Evolutionary conservation across 257 asterid genomes (phyloP), one percentile per base, ranked within the genome.

Genomic region (Jasminum sambac): DNA sequence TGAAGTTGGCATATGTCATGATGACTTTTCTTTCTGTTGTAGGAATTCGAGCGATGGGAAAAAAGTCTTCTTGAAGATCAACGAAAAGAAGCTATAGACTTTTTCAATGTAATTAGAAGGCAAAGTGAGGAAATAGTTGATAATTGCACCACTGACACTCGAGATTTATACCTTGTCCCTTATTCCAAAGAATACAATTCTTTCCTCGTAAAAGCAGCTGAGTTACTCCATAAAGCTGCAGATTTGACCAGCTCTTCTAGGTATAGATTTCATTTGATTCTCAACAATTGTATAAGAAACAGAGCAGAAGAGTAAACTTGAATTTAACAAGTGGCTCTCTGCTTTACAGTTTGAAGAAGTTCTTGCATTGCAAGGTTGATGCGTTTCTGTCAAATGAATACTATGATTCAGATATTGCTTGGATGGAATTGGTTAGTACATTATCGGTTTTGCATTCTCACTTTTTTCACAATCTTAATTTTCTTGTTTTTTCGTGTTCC

Each of bases 401-500:
- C 80, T 89, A 91, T 75, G 96, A 91, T 76, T 94, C 99, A 62
- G 98, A 94, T 83, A 88, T 94, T 73, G 93, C 96, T 72, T 94
- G 99, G 99, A 88, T 94, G 96, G 99, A 94, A 78, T 80, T 91
- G 99, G 99, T 94, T 74, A 83, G 90, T 79, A 67, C 64, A n/a
- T 30, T 14, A 10, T 63, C 11, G 43, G 50, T 66, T 43, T 63
- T 70, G 63, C 61, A 66, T 25, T 74, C 30, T 38, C 52, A 23
- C 40, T 42, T 42, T 34, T 57, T 55, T 64, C 40, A 48, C 25
- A 37, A 37, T 74, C 76, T 46, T 42, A 19, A 42, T 14, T 40
- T 55, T 42, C 24, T 60, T 36, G 69, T 50, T 55, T 30, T 55
- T 44, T 66, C 77, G 3, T 60, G 24, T 66, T 2, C 74, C 63